These are phyloP conservation scores for Xylaria curta DNA, from an alignment of 495 filamentous ascomycete species.

Conservation along the genomic window DNA sequence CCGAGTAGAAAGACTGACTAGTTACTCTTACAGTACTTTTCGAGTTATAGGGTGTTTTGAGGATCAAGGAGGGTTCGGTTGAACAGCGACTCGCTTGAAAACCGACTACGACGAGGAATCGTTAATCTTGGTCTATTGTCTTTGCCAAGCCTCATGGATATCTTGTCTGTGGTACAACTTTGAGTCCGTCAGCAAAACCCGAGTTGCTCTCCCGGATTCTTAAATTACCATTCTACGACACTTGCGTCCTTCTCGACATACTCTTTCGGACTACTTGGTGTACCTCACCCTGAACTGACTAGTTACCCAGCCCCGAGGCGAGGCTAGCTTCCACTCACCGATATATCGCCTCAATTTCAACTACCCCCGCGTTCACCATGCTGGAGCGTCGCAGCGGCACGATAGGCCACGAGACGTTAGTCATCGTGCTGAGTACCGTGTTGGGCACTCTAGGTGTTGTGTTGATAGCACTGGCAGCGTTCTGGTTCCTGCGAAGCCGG, in stretches of 20 bases:
- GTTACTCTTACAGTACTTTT: background rate
- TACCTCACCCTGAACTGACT: background rate
- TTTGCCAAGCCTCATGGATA: slow-evolving; percentile 7
- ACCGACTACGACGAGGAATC: background rate
- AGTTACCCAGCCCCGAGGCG: background rate
- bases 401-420: slow-evolving; percentile 39
- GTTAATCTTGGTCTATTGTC: background rate
- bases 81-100: background rate
- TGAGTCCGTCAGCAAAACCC: background rate
- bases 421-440: slow-evolving; percentile 52
- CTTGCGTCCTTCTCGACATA: background rate
- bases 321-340: background rate
- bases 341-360: slow-evolving; percentile 10
- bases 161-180: background rate
- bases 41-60: background rate
- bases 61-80: background rate
- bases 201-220: slow-evolving; percentile 2
- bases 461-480: slow-evolving; percentile 40
- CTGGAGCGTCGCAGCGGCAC: slow-evolving; percentile 23
- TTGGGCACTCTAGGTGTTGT: slow-evolving; percentile 45
- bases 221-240: background rate
- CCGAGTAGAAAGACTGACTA: background rate
- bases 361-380: slow-evolving; percentile 16
- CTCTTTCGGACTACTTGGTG: background rate
- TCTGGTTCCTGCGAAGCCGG: slow-evolving; percentile 41